A percentile compares a stretch with the other conserved stretches of the same genome.
These are phyloP conservation scores for Alternaria ventricosa DNA, from an alignment of 2,329 filamentous ascomycete species.

Conservation along the genomic window DNA sequence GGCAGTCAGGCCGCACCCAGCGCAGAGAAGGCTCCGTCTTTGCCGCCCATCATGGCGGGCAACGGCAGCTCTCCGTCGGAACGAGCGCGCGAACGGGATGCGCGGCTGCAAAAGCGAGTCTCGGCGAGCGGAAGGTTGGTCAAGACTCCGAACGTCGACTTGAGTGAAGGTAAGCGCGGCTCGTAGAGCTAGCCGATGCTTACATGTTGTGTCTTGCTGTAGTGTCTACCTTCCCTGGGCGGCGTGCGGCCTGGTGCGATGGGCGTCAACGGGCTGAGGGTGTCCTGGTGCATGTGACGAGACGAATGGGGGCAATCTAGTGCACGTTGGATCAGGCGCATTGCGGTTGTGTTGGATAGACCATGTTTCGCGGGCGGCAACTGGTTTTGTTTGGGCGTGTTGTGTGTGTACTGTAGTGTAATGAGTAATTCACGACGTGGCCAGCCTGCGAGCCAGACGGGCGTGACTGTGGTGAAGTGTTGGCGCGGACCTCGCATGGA, in stretches of 20 bases:
- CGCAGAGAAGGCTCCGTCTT: conserved; percentile 66
- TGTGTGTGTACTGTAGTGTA: conserved; percentile 12
- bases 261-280: conserved; percentile 38
- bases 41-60: conserved; percentile 60
- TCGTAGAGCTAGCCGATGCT: conserved; percentile 36
- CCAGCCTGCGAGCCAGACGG: not conserved
- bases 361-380: not conserved
- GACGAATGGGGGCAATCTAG: conserved; percentile 2
- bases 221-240: conserved; percentile 46
- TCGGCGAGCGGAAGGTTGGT: conserved; percentile 51
- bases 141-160: conserved; percentile 38
- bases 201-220: conserved; percentile 34
- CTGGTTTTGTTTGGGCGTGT: not conserved
- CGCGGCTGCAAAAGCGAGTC: conserved; percentile 49
- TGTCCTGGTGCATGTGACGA: conserved; percentile 9
- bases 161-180: conserved; percentile 45
- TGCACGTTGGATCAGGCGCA: conserved; percentile 5
- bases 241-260: conserved; percentile 37
- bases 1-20: conserved; percentile 56
- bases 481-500: conserved; percentile 9
- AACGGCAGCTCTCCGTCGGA: conserved; percentile 50
- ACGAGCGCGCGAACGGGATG: conserved; percentile 46
- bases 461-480: not conserved
- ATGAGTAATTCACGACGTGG: conserved; percentile 16
- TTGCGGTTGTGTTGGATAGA: conserved; percentile 1